phyloP scores from a whole-genome alignment of 257 asterid genomes.

The Oldenlandia corymbosa region DNA sequence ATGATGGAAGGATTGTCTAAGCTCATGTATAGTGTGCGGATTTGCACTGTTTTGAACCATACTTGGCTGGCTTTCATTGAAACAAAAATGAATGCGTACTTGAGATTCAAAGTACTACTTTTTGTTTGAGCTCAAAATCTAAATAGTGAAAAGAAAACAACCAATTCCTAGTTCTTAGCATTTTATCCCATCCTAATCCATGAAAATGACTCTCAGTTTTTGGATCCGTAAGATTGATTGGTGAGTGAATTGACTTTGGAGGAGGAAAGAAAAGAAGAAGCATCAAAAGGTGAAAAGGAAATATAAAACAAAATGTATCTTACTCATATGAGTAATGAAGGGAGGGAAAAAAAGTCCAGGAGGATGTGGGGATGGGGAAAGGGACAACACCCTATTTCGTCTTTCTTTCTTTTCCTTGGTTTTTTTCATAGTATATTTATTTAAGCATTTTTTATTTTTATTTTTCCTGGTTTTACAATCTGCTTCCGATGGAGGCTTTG shows the following conservation, averaged over 20 bases:
- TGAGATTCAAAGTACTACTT: no score
- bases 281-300: background rate
- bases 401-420: background rate
- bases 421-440: background rate
- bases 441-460: background rate
- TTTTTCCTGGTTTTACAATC: background rate
- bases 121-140: no score
- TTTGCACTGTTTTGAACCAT: no score
- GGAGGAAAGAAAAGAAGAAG: no score
- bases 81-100: no score
- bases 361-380: conserved; percentile 20
- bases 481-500: background rate
- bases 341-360: conserved; percentile 11
- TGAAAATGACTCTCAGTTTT: background rate
- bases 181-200: background rate
- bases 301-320: background rate
- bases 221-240: background rate
- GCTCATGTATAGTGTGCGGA: no score
- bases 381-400: conserved; percentile 10
- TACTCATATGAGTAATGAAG: no score
- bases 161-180: no score
- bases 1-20: no score
- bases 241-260: conserved; percentile 3
- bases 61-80: no score
- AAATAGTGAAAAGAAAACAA: no score